phyloP scores from a whole-genome alignment of 208 protist genomes.

The Porcisia deanei region DNA sequence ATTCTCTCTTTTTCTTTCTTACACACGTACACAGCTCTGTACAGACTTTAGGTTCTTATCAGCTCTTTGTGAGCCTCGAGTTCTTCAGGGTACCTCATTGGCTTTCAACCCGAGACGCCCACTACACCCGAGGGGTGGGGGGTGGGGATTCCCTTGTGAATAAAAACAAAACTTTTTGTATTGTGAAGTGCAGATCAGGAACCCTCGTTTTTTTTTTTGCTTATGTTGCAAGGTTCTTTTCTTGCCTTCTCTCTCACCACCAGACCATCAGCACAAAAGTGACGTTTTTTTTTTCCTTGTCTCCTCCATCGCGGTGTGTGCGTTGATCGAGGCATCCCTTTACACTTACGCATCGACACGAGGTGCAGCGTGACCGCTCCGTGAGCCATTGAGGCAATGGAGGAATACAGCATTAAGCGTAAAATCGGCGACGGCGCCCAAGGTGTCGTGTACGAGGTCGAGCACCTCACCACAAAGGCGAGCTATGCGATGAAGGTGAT shows the following conservation, averaged over 20 bases:
- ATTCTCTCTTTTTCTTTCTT: too few relatives aligned
- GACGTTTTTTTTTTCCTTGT: slow-evolving; percentile 2
- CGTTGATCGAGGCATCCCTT: neutral
- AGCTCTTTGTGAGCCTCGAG: too few relatives aligned
- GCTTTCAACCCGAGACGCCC: too few relatives aligned
- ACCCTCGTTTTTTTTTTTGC: neutral
- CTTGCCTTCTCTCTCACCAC: neutral
- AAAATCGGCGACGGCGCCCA: slow-evolving; percentile 84
- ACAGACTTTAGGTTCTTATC: too few relatives aligned
- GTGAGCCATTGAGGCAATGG: slow-evolving; percentile 40
- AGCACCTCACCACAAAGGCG: slow-evolving; percentile 47
- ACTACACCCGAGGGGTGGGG: too few relatives aligned
- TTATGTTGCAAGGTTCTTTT: neutral
- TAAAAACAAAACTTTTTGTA: neutral
- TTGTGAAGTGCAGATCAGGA: neutral
- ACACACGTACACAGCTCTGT: too few relatives aligned
- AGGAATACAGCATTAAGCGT: slow-evolving; percentile 68
- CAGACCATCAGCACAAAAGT: neutral
- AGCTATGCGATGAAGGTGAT: slow-evolving; percentile 89
- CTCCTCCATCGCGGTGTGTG: neutral
- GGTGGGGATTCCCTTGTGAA: too few relatives aligned
- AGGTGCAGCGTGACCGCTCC: neutral
- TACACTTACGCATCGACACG: neutral
- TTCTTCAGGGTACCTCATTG: too few relatives aligned
- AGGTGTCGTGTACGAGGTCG: slow-evolving; percentile 77